phyloP scores from a whole-genome alignment of 2,329 filamentous ascomycete species.

The Trichoderma asperellum region DNA sequence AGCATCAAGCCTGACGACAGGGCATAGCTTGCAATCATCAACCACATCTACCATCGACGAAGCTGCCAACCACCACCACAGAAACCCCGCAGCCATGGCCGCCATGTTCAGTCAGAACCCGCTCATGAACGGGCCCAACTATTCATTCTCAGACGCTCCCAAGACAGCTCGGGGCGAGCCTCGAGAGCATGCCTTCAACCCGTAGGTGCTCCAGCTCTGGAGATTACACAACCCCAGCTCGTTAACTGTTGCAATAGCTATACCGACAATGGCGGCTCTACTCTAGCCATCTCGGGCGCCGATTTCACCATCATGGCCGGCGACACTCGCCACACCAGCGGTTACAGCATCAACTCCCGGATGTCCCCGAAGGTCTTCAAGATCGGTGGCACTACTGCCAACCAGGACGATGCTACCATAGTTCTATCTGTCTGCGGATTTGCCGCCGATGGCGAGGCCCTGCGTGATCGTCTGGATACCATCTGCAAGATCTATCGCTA shows the following conservation, averaged over 20 bases:
- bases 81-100: constrained; percentile 52
- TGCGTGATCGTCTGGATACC: constrained; percentile 91
- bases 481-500: constrained; percentile 99
- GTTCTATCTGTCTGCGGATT: constrained; percentile 95
- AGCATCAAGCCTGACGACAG: constrained; percentile 28
- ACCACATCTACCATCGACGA: constrained; percentile 15
- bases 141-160: constrained; percentile 67
- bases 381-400: constrained; percentile 87
- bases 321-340: constrained; percentile 92
- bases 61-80: neutral
- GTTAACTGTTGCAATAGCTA: constrained; percentile 62
- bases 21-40: constrained; percentile 28
- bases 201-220: constrained; percentile 59
- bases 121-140: constrained; percentile 69
- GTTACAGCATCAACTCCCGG: constrained; percentile 99
- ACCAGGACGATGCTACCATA: constrained; percentile 82
- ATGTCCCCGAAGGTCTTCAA: constrained; percentile 96
- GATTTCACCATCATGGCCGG: constrained; percentile 97
- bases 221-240: neutral
- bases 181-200: constrained; percentile 85
- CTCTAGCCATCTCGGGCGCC: constrained; percentile 88
- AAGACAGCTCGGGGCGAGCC: constrained; percentile 57
- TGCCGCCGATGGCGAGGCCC: constrained; percentile 88
- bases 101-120: constrained; percentile 74
- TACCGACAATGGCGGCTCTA: constrained; percentile 97